Evolutionary conservation across 176 grass and related monocot genomes (phyloP), one percentile per base, ranked within the genome.

Genomic region (Poa pratensis): DNA sequence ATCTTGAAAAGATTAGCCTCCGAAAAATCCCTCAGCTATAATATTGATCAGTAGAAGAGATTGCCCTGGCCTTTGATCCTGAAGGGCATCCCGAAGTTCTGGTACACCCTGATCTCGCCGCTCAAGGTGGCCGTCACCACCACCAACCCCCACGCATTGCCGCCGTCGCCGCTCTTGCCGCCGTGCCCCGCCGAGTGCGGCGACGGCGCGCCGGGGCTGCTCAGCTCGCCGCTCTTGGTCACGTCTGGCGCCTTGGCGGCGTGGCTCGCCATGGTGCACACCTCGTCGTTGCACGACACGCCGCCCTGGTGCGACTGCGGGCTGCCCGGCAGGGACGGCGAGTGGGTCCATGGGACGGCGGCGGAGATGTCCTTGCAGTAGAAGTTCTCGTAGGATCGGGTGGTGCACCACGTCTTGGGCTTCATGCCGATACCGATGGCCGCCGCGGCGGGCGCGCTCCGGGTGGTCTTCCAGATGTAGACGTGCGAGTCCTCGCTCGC

Each of bases 401-500:
- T 92, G 73, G 93, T 93, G 71, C 84, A 82, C 89, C 87, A 88
- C 60, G 76, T 75, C 82, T 94, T 95, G 81, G 70, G 50, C 87
- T 94, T 95, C 63, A 81, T 85, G 67, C 85, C 83, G 63, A 86
- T 82, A 72, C 80, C 83, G 43, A 86, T 72, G 82, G 70, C 70
- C 28, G 80, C 69, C 18, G 59, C 49, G 1, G 84, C 15, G 0
- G 83, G 87, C 16, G 92, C 76, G 5, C 57, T 69, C 17, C 92
- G 58, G 39, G 84, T 23, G 7, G 72, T 59, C 76, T 74, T 51
- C 89, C 89, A 88, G 16, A 82, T 42, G 80, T 98, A 98, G 19
- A 98, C 93, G 69, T 95, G 80, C 22, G 96, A 98, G 78, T 98
- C 96, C 91, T 98, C 96, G 73, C 96, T 98, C 23, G 93, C 89